Percentiles rank a stretch among this genome's conserved stretches.
phyloP scores from a whole-genome alignment of 192 early-diverging fungal genomes.

The Funneliformis mosseae region DNA sequence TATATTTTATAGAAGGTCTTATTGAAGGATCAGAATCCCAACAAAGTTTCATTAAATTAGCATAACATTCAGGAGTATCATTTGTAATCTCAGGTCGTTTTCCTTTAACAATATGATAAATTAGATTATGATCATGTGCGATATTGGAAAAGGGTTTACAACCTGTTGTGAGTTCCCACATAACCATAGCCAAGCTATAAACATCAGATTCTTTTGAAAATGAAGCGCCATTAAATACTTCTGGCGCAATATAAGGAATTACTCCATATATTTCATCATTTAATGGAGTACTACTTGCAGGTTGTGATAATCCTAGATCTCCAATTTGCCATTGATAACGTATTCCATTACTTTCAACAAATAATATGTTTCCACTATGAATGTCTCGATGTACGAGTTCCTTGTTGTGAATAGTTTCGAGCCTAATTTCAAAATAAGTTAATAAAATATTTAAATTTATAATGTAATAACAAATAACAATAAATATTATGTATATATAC shows the following conservation, averaged over 20 bases:
- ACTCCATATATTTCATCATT: not conserved
- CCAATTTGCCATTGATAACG: not conserved
- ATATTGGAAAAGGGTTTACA: not conserved
- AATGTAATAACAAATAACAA: too few species aligned
- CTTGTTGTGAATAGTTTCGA: not conserved
- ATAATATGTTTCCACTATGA: conserved; percentile 19
- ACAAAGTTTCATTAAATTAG: too few species aligned
- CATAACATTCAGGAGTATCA: too few species aligned
- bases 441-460: too few species aligned
- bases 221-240: not conserved
- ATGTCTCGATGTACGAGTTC: conserved; percentile 6
- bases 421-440: too few species aligned
- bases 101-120: not conserved
- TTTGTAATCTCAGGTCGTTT: too few species aligned
- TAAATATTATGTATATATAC: too few species aligned
- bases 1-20: too few species aligned
- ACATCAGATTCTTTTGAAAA: not conserved
- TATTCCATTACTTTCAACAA: not conserved
- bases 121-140: not conserved
- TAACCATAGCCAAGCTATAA: not conserved
- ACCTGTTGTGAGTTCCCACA: not conserved
- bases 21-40: too few species aligned
- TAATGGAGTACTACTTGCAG: not conserved
- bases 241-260: not conserved
- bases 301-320: not conserved